Evolutionary conservation across 495 filamentous ascomycete species (phyloP).

Genomic region (Aspergillus baeticus): DNA sequence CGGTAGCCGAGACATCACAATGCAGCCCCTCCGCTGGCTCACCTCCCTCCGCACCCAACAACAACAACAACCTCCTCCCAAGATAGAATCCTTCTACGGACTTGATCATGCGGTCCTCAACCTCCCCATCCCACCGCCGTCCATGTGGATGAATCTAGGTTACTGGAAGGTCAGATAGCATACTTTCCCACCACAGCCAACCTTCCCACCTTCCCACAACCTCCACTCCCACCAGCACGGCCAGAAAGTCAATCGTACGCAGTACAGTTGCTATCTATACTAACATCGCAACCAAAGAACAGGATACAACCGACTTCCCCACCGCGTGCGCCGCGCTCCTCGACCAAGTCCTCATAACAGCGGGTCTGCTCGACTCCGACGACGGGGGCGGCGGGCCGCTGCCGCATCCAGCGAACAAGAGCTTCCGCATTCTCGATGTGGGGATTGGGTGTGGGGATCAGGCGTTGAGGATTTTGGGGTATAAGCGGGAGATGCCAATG

Average conservation of each 20-base stretch:
- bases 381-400: slow-evolving; percentile 1
- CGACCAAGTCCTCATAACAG: slow-evolving; percentile 36
- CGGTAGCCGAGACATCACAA: too few species aligned
- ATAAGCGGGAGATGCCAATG: neutral
- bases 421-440: slow-evolving; percentile 40
- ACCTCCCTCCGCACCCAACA: neutral
- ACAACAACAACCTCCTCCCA: neutral
- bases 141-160: slow-evolving; percentile 45
- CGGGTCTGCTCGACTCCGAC: slow-evolving; percentile 24
- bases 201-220: neutral
- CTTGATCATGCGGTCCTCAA: slow-evolving; percentile 39
- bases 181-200: too few species aligned
- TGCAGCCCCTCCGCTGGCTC: neutral
- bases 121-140: slow-evolving; percentile 25
- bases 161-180: slow-evolving; percentile 34
- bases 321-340: slow-evolving; percentile 42
- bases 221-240: neutral
- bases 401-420: neutral
- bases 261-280: neutral
- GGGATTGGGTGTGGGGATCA: slow-evolving; percentile 54
- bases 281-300: neutral
- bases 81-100: slow-evolving; percentile 20
- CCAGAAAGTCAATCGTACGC: too few species aligned
- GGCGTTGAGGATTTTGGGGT: slow-evolving; percentile 17
- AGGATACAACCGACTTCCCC: slow-evolving; percentile 32